Evolutionary conservation across 208 protist species (phyloP).

Genomic region (Trypanosoma scelopori): DNA sequence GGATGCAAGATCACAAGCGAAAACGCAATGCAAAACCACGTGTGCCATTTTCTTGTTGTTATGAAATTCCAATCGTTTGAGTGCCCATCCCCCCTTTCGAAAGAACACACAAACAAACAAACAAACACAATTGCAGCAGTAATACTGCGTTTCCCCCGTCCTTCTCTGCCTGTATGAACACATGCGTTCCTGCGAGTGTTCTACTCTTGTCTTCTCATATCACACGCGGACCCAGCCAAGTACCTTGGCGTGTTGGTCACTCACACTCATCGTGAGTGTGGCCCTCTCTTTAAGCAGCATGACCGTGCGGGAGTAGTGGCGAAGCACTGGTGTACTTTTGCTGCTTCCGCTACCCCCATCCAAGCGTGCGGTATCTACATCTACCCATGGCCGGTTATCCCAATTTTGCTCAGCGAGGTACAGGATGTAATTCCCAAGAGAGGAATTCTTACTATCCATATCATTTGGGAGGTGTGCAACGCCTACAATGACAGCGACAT

Average conservation of each 20-base stretch:
- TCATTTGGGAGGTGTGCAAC: conserved; percentile 21
- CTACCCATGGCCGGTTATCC: conserved; percentile 43
- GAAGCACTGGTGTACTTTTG: neutral
- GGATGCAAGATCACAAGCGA: too few relatives aligned
- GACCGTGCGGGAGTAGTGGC: conserved; percentile 9
- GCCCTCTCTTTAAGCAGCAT: neutral
- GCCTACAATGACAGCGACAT: conserved; percentile 65
- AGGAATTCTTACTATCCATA: neutral
- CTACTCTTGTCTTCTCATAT: neutral
- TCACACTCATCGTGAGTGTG: conserved; percentile 5
- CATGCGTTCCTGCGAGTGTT: conserved; percentile 1
- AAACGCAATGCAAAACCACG: too few relatives aligned
- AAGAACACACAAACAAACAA: too few relatives aligned
- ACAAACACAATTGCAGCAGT: too few relatives aligned
- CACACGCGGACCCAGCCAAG: conserved; percentile 22
- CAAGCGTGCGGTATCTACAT: neutral
- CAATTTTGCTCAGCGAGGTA: conserved; percentile 72
- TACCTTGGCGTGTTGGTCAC: conserved; percentile 6
- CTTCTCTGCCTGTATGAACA: neutral
- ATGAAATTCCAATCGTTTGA: too few relatives aligned
- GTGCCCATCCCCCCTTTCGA: too few relatives aligned
- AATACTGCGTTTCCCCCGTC: neutral
- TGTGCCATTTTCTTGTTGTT: too few relatives aligned
- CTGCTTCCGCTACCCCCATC: neutral
- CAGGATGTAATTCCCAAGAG: conserved; percentile 36